Conservation (phyloP, 345 rosid genomes). For the Dimocarpus longan region DNA sequence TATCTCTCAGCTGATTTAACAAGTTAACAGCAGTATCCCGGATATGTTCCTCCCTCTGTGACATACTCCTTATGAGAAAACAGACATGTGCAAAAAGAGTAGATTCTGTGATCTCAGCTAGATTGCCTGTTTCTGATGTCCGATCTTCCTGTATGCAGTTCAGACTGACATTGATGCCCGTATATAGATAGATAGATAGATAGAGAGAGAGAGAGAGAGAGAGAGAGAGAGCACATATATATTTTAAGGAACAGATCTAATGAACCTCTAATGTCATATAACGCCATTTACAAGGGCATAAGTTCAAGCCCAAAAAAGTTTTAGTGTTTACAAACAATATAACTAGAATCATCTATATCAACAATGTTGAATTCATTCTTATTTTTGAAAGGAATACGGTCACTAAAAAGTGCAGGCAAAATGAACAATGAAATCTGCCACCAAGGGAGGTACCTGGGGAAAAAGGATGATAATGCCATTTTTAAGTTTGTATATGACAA, state of each 20-base stretch:
- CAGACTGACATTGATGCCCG: constrained; percentile 24
- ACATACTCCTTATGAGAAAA: constrained; percentile 92
- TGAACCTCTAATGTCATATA: background rate
- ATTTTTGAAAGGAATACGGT: background rate
- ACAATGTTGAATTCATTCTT: background rate
- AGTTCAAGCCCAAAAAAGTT: constrained; percentile 1
- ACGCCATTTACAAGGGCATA: background rate
- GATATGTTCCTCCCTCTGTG: constrained; percentile 93
- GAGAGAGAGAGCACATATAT: constrained; percentile 20
- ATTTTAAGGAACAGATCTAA: constrained; percentile 4
- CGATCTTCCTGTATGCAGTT: constrained; percentile 83
- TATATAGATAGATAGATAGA: background rate
- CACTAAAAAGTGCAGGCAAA: background rate
- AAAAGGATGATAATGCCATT: background rate
- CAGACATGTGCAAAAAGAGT: constrained; percentile 83
- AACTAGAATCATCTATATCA: background rate
- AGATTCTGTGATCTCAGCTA: constrained; percentile 78
- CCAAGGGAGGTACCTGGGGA: background rate
- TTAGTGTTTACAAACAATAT: background rate
- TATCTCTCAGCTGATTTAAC: constrained; percentile 91
- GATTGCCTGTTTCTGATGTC: constrained; percentile 72
- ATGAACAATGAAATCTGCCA: background rate
- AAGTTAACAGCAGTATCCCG: constrained; percentile 84
- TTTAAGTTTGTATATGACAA: background rate
- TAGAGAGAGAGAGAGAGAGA: constrained; percentile 21